Percentiles rank a stretch among this genome's conserved stretches.
Conservation (phyloP, 2,329 filamentous ascomycete genomes). For the Exserohilum rostratum region DNA sequence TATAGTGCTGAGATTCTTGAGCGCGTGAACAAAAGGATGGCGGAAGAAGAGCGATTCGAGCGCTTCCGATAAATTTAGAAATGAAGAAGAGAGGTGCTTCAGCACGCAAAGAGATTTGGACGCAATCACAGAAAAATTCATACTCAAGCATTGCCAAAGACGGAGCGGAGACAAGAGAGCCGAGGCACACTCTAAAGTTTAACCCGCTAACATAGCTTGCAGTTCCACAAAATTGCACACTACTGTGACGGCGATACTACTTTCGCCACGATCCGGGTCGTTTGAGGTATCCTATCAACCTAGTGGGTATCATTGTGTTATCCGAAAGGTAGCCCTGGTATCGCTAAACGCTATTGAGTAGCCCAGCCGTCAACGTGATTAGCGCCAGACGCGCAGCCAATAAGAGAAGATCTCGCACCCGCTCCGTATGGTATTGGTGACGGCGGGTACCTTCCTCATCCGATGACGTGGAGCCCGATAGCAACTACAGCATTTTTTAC, state of each 20-base stretch:
- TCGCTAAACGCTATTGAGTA: neutral
- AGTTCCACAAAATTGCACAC: neutral
- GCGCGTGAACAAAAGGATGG: constrained; percentile 68
- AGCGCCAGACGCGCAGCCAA: constrained; percentile 11
- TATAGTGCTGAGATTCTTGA: constrained; percentile 73
- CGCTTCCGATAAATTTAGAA: constrained; percentile 51
- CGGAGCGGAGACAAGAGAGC: neutral
- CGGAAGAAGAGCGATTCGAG: constrained; percentile 67
- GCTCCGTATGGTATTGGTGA: neutral
- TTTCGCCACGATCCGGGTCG: neutral
- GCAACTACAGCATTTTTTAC: neutral
- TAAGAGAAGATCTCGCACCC: constrained; percentile 2
- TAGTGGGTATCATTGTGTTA: neutral
- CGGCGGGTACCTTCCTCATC: constrained; percentile 1
- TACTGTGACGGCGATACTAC: neutral
- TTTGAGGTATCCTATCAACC: neutral
- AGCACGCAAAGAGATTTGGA: neutral
- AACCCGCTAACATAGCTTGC: neutral
- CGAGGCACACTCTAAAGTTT: neutral
- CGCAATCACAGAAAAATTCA: neutral
- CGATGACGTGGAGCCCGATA: constrained; percentile 9
- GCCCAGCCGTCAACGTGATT: constrained; percentile 1
- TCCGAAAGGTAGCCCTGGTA: constrained; percentile 1
- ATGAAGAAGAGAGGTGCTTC: neutral
- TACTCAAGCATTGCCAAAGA: neutral